Base-by-base conservation (phyloP, 2,329 filamentous ascomycete species). In the Zymoseptoria crescenta region DNA sequence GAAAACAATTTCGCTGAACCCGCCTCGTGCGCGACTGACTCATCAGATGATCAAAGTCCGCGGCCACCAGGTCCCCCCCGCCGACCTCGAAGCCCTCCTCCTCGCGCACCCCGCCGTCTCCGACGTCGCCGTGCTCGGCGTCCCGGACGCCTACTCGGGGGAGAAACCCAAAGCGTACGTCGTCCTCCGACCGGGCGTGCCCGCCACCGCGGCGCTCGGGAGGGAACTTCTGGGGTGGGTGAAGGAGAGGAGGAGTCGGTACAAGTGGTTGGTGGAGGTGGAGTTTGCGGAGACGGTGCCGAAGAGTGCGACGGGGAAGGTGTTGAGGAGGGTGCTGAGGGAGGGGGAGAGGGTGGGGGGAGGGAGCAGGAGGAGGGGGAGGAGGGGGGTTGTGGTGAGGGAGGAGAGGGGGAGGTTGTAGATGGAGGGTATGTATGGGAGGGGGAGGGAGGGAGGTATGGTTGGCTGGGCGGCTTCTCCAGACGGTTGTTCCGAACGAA, bases 281-380 rank as follows among this genome's bases (percentile, higher is more conserved):
- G 82, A 84, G 70, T 87, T 87, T 62, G 75, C 86, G 19, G 81
- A 84, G 52, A 76, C 76, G 53, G 81, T 91, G 24, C 87, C 87
- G 10, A 90, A 90, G 79, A 87, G 83, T 68, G 80, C 86, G 0
- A 87, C 84, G 66, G 87, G 87, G 24, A 90, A 90, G 80, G 86
- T 90, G 57, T 72, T 90, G 68, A 76, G 86, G 50, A 77, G 87
- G 28, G 66, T 88, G 50, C 70, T 86, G 68, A 80, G 77, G 63
- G 64, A 57, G 62, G 72, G 69, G 59, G 77, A 83, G 54, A 67
- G 72, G 63, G 77, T 76, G 52, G 67, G 70, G 75, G 53, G 30
- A n/a, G n/a, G n/a, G n/a, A n/a, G n/a, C n/a, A n/a, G n/a, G n/a
- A n/a, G n/a, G n/a, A n/a, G n/a, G 10, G 62, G 68, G 51, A 51